phyloP scores from a whole-genome alignment of 140 eudicot genomes.

The Stevia rebaudiana region DNA sequence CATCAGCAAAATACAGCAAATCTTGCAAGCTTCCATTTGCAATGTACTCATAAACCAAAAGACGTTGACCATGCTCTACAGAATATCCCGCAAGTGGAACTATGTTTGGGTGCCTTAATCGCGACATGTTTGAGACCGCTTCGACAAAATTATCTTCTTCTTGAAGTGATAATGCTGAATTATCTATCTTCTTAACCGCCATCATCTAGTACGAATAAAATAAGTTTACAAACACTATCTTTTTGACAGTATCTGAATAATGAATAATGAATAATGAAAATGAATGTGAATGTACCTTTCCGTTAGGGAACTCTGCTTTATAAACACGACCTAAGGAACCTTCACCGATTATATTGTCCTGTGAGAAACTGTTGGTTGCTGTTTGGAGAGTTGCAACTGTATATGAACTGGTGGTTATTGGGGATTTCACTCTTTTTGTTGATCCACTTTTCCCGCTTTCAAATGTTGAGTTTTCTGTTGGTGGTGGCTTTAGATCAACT shows the following conservation, averaged over 20 bases:
- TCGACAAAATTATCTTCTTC: slow-evolving; percentile 95
- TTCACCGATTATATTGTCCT: slow-evolving; percentile 87
- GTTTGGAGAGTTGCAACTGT: slow-evolving; percentile 93
- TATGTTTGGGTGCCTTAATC: slow-evolving; percentile 83
- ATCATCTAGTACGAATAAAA: slow-evolving; percentile 44
- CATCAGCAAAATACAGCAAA: slow-evolving; percentile 81
- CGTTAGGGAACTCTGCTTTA: slow-evolving; percentile 83
- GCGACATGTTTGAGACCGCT: slow-evolving; percentile 92
- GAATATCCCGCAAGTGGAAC: slow-evolving; percentile 75
- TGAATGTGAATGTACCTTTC: slow-evolving; percentile 60
- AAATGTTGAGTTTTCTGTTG: slow-evolving; percentile 50
- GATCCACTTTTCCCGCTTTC: slow-evolving; percentile 80
- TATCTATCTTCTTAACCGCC: slow-evolving; percentile 91
- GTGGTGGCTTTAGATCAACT: slow-evolving; percentile 59
- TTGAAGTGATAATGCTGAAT: slow-evolving; percentile 83
- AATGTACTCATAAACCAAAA: slow-evolving; percentile 77
- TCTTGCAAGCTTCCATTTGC: slow-evolving; percentile 93
- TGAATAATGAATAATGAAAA: too few species aligned
- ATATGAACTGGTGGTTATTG: slow-evolving; percentile 82
- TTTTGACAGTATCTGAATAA: too few species aligned
- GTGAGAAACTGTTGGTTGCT: slow-evolving; percentile 91
- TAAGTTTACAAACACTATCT: not conserved
- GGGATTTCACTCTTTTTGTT: slow-evolving; percentile 61
- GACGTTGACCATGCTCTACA: slow-evolving; percentile 94
- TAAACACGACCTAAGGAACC: slow-evolving; percentile 98